These are phyloP conservation scores for Setaria italica DNA, from an alignment of 202 grass and related monocot genomes.

Conservation along the genomic window DNA sequence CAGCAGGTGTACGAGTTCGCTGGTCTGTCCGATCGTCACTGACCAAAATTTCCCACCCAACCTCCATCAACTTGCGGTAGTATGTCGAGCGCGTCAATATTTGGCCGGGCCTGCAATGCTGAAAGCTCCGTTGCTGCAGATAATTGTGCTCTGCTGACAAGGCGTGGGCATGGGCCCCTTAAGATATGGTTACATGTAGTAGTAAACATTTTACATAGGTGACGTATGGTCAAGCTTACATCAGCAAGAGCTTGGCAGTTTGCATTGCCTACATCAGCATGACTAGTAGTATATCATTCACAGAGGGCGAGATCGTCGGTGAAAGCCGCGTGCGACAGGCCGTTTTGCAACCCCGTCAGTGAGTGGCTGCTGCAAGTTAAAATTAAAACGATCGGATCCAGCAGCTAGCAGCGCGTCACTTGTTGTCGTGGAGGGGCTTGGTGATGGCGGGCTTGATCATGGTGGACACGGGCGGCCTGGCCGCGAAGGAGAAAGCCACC, in stretches of 20 bases:
- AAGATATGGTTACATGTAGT: background rate
- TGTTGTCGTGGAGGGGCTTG: slow-evolving; percentile 43
- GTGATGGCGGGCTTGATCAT: slow-evolving; percentile 51
- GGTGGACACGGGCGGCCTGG: slow-evolving; percentile 53
- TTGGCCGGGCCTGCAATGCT: background rate
- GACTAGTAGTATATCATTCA: background rate
- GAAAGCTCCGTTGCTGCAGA: background rate
- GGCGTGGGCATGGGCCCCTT: background rate
- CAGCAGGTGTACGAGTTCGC: background rate
- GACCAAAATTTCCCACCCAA: background rate
- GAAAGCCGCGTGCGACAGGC: too few relatives aligned
- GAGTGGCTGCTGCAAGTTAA: too few relatives aligned
- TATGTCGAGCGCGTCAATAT: background rate
- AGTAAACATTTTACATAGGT: background rate
- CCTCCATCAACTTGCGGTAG: background rate
- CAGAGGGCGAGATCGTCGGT: background rate
- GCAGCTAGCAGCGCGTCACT: background rate
- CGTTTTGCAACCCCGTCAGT: too few relatives aligned
- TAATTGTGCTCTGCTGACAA: slow-evolving; percentile 3
- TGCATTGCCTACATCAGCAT: background rate
- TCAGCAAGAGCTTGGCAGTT: background rate
- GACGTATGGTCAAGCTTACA: background rate
- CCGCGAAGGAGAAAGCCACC: slow-evolving; percentile 51
- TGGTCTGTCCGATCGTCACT: background rate
- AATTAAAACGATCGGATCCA: too few relatives aligned